Base-by-base conservation (phyloP, 331 rosid species). In the Saraca asoca region DNA sequence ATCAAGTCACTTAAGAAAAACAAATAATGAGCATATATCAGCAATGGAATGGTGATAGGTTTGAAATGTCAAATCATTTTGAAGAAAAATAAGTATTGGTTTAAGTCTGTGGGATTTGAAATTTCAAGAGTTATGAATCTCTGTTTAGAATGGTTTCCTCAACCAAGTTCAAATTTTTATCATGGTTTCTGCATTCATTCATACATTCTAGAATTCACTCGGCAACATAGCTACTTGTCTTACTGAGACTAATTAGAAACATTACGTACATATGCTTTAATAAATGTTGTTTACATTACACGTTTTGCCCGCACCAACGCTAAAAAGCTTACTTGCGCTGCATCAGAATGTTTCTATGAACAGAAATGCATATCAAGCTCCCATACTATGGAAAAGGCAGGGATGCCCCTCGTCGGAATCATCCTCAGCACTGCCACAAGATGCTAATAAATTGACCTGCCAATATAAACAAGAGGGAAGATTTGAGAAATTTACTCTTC, bases 401-500 rank as follows among this genome's bases (percentile, higher is more conserved):
- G 73, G 64, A n/a, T 51, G 73, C 66, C 18, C 59, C 41, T 52
- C 41, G 45, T 71, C 68, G 17, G 66, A 62, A 58, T 77, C 81
- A 52, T 83, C 89, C 58, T 73, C 76, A 64, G 44, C 75, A 68
- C 71, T 37, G 65, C 66, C 80, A 71, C 68, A 73, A 13, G 92
- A 81, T 35, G 90, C 81, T 46, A 90, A 78, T 81, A 90, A 53
- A 64, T 87, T 90, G 58, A 90, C 74, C 96, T 90, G 78, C 78
- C 69, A 48, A 53, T n/a, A 43, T 11, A 49, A 58, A 39, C 4
- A 0, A 0, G 10, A 10, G 5, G 6, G 17, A 17, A 58, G 11
- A 12, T 31, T 39, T 51, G 8, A 66, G 51, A 49, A 66, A 61
- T 20, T 53, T 41, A 1, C 18, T 68, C 46, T 34, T 42, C 20